Base-by-base conservation (phyloP, 1,284 basidiomycete species). In the Microbotryomycetes sp. region DNA sequence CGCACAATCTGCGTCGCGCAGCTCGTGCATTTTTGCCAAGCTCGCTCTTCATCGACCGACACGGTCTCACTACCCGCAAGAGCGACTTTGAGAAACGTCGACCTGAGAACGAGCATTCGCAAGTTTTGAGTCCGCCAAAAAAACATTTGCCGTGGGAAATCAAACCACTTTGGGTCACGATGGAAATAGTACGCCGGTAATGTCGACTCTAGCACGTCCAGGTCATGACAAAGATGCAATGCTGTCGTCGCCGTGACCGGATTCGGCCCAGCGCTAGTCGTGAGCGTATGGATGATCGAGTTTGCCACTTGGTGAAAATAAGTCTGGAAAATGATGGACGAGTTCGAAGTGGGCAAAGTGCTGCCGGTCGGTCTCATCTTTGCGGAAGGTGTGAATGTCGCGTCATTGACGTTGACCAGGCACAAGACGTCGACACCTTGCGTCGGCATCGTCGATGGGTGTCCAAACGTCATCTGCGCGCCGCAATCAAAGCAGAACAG, bases 401-500 rank as follows among this genome's bases (percentile, higher is more conserved):
- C 18, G 21, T 60, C 58, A 27, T 47, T 26, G 5, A 48, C 53
- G 35, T 51, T 55, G 24, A 45, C 2, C 4, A 60, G 18, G 0
- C 52, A 47, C 13, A 41, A 23, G 1, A 60, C 58, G 35, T 60
- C 58, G 35, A 60, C 58, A 21, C 58, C 58, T 3, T 31, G 5
- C 0, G 53, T 55, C 6, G 58, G 58, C 1, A 60, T 30, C 13
- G 58, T 60, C 1, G 47, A 51, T 3, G 71, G 70, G 1, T 70
- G 61, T 1, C 70, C 70, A 45, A 72, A 72, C 0, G 71, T 72
- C 49, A 70, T 58, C 31, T 60, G 56, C 11, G 65, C 67, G 23
- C 69, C 70, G 7, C 68, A 55, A 41, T 71, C 70, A 50, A 71
- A 71, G 18, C 62, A 62, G 59, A 59, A 70, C 5, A 72, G 47